These are phyloP conservation scores for Paramyrothecium sp. DNA, from an alignment of 2,329 filamentous ascomycete genomes.

Conservation along the genomic window DNA sequence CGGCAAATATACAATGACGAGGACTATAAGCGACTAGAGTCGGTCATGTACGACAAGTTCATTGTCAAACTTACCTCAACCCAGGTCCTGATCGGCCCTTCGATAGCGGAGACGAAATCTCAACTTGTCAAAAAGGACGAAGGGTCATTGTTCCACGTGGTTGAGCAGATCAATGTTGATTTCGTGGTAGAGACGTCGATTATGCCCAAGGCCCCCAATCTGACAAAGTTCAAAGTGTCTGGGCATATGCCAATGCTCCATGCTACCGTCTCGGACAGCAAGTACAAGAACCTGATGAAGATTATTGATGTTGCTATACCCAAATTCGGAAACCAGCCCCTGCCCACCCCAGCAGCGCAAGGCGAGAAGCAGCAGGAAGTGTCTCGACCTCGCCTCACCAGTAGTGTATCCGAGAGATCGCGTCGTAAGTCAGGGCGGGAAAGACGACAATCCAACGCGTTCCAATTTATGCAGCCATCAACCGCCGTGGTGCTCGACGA, in stretches of 20 bases:
- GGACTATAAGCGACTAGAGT: conserved; percentile 84
- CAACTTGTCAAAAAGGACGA: conserved; percentile 71
- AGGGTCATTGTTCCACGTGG: conserved; percentile 76
- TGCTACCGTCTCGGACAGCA: conserved; percentile 86
- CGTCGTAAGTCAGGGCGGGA: conserved; percentile 44
- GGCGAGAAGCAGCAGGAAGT: conserved; percentile 17
- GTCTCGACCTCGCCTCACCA: conserved; percentile 43
- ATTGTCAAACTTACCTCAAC: conserved; percentile 90
- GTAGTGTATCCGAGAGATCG: conserved; percentile 43
- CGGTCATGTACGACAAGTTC: conserved; percentile 97
- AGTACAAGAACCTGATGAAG: conserved; percentile 97
- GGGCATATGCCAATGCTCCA: conserved; percentile 91
- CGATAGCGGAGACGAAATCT: conserved; percentile 83
- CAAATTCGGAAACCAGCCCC: conserved; percentile 58
- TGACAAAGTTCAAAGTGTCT: conserved; percentile 88
- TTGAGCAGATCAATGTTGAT: conserved; percentile 96
- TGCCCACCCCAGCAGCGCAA: conserved; percentile 17
- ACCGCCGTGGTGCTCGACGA: conserved; percentile 79
- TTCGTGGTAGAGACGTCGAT: conserved; percentile 97
- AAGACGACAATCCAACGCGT: conserved; percentile 65
- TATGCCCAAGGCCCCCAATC: conserved; percentile 88
- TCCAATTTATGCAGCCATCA: conserved; percentile 69
- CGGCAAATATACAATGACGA: conserved; percentile 82
- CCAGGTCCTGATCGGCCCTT: conserved; percentile 91
- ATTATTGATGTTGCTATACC: conserved; percentile 94